A percentile compares a stretch with the other conserved stretches of the same genome.
Evolutionary conservation across 2,329 filamentous ascomycete species (phyloP).

Genomic region (Ophiostoma sp.): DNA sequence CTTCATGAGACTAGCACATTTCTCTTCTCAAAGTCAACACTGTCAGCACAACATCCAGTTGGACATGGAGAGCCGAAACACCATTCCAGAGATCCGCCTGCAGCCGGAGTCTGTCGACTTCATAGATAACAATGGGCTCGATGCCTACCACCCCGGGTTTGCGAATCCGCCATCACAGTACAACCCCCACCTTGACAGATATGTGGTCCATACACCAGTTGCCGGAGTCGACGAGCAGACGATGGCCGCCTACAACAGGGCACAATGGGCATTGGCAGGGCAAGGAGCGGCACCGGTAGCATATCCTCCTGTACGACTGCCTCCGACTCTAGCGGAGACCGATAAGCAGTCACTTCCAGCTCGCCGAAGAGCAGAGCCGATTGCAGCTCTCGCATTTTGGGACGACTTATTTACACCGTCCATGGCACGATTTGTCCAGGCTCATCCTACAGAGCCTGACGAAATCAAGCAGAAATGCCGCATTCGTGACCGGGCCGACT

Average conservation of each 20-base stretch:
- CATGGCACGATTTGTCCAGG: background rate
- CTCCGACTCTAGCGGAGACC: background rate
- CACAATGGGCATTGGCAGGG: background rate
- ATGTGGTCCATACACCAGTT: background rate
- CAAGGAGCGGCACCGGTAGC: background rate
- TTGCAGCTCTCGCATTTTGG: background rate
- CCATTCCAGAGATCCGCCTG: background rate
- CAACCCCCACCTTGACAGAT: background rate
- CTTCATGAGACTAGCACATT: too few species aligned
- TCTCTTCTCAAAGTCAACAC: too few species aligned
- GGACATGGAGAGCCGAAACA: background rate
- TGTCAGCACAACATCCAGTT: too few species aligned
- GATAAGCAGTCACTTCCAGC: background rate
- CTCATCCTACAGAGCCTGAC: background rate
- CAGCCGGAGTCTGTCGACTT: slow-evolving; percentile 2
- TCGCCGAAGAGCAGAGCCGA: background rate
- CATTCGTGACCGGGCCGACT: slow-evolving; percentile 1
- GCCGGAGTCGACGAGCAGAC: background rate
- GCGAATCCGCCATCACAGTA: background rate
- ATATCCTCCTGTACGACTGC: background rate
- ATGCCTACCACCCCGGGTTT: background rate
- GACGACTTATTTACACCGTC: background rate
- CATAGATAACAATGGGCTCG: background rate
- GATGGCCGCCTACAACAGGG: background rate
- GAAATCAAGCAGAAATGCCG: background rate